These are phyloP conservation scores for Candida germanica DNA, from an alignment of 805 yeast species.

Conservation along the genomic window DNA sequence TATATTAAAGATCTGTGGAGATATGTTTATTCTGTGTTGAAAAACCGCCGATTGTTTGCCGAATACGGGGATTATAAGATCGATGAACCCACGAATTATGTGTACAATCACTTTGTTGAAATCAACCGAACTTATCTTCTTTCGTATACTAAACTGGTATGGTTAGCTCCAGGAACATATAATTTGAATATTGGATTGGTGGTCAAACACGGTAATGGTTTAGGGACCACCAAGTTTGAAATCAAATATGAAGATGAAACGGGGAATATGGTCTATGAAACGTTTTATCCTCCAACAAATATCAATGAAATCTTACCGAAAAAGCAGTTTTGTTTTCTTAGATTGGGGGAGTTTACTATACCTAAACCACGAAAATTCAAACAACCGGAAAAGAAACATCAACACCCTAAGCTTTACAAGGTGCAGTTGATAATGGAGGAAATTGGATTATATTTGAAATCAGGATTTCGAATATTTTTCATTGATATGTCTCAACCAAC, in stretches of 20 bases:
- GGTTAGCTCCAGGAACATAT: constrained; percentile 49
- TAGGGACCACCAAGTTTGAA: constrained; percentile 58
- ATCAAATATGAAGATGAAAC: constrained; percentile 30
- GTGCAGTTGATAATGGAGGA: constrained; percentile 53
- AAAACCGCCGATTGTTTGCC: constrained; percentile 52
- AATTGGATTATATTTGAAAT: constrained; percentile 50
- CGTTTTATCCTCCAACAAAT: constrained; percentile 55
- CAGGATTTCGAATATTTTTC: constrained; percentile 47
- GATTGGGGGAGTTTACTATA: constrained; percentile 48
- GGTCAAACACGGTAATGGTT: constrained; percentile 51
- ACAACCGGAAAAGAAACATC: constrained; percentile 2
- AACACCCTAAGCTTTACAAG: constrained; percentile 15
- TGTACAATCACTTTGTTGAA: constrained; percentile 44
- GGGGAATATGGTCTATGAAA: constrained; percentile 26
- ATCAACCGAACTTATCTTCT: constrained; percentile 49
- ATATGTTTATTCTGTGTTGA: constrained; percentile 47
- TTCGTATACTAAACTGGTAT: constrained; percentile 42
- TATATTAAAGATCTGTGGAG: constrained; percentile 55
- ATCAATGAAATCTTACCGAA: constrained; percentile 57
- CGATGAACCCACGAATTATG: constrained; percentile 47
- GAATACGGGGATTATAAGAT: constrained; percentile 41
- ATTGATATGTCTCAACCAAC: constrained; percentile 44
- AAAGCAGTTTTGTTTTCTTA: constrained; percentile 46
- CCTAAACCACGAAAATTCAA: constrained; percentile 15
- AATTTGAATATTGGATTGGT: constrained; percentile 51